Evolutionary conservation across 352 stramenopile genomes (phyloP).

Genomic region (Pythium coloratum): DNA sequence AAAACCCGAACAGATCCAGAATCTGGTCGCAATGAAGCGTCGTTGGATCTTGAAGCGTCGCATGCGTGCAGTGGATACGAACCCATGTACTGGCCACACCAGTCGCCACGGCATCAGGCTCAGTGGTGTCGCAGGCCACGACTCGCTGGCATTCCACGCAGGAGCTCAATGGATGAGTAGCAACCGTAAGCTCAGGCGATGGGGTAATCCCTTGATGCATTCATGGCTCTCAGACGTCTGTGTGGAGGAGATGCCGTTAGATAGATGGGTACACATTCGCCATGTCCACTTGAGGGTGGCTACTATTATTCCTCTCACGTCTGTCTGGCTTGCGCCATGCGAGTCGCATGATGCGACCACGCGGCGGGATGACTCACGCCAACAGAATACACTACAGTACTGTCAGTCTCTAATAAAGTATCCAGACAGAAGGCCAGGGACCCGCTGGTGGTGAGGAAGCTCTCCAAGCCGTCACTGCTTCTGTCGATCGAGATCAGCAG

Average conservation of each 20-base stretch:
- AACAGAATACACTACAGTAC: background rate
- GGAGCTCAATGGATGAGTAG: too few species aligned
- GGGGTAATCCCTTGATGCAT: background rate
- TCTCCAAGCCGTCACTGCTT: background rate
- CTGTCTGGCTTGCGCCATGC: background rate
- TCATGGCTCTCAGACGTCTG: background rate
- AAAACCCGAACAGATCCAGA: too few species aligned
- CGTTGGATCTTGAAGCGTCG: slow-evolving; percentile 4
- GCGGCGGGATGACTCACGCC: background rate
- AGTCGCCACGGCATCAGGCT: background rate
- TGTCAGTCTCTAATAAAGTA: background rate
- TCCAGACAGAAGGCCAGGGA: background rate
- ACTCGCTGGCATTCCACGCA: too few species aligned
- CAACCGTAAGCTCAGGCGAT: too few species aligned
- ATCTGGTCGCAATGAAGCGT: too few species aligned
- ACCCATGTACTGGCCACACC: slow-evolving; percentile 3
- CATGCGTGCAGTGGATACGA: background rate
- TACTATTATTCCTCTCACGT: background rate
- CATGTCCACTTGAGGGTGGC: background rate
- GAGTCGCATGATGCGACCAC: background rate
- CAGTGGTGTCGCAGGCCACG: too few species aligned
- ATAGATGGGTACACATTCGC: background rate
- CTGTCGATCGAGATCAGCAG: background rate
- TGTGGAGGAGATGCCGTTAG: background rate
- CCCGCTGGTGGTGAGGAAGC: background rate